A percentile compares a stretch with the other conserved stretches of the same genome.
phyloP scores from a whole-genome alignment of 306 rosid species.

The Ceratonia siliqua region DNA sequence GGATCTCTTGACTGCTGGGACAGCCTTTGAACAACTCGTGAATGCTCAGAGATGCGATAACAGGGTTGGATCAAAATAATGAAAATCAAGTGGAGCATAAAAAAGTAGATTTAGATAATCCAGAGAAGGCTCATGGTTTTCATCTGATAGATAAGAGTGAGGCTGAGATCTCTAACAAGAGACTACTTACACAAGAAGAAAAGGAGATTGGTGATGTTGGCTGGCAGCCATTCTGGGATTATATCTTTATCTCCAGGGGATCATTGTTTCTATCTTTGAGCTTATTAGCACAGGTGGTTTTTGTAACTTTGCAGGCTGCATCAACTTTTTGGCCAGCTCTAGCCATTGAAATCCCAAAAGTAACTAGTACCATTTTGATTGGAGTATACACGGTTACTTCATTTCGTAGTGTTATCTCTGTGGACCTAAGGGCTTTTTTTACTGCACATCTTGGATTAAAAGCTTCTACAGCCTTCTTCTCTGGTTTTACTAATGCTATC shows the following conservation, averaged over 20 bases:
- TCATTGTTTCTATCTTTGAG: conserved; percentile 32
- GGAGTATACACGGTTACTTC: conserved; percentile 65
- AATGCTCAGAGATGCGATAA: conserved; percentile 65
- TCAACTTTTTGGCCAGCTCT: conserved; percentile 76
- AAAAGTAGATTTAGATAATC: conserved; percentile 12
- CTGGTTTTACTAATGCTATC: conserved; percentile 57
- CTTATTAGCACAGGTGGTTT: conserved; percentile 36
- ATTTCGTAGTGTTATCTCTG: conserved; percentile 47
- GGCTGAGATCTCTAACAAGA: conserved; percentile 39
- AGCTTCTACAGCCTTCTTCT: conserved; percentile 72
- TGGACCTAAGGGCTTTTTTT: conserved; percentile 41
- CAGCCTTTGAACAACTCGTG: conserved; percentile 77
- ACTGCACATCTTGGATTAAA: conserved; percentile 62
- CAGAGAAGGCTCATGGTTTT: conserved; percentile 35
- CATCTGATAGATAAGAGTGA: conserved; percentile 32
- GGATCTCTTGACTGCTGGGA: conserved; percentile 61
- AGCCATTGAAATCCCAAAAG: conserved; percentile 54
- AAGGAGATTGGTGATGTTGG: conserved; percentile 67
- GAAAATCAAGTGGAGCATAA: conserved; percentile 34
- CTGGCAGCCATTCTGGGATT: conserved; percentile 72
- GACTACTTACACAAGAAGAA: conserved; percentile 74
- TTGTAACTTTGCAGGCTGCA: conserved; percentile 51
- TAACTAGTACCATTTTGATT: conserved; percentile 45
- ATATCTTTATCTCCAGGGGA: conserved; percentile 51
- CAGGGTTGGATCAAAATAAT: conserved; percentile 34